Base-by-base conservation (phyloP, 2,329 filamentous ascomycete species). In the Beauveria sp. region DNA sequence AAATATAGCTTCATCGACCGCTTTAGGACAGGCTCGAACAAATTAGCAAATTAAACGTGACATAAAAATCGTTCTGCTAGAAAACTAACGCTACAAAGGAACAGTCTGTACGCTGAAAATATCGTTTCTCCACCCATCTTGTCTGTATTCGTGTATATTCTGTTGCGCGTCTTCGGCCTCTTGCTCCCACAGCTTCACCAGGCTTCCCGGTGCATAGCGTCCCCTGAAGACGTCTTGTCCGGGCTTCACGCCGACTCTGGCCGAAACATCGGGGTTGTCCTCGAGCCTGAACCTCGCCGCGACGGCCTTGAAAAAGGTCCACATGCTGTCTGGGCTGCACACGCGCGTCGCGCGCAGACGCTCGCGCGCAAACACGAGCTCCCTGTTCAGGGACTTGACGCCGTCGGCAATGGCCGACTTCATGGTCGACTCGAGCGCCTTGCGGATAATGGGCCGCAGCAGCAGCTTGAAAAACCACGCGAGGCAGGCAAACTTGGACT, bases 151-250 rank as follows among this genome's bases (percentile, higher is more conserved):
- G 66, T 93, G 86, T 43, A 96, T 84, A 46, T 86, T 81, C 73
- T 96, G 89, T 22, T 80, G 81, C 0, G 90, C 91, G 64, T 81
- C 79, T 24, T 79, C 75, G 0, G 85, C 91, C 75, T 96, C 89
- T 66, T 92, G 88, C 66, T 93, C 85, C 91, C 91, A 96, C n/a
- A 96, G 74, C 75, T 90, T 92, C 57, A 95, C 89, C 28, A 97
- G 78, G 73, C 92, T 96, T 0, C 91, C 93, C 0, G 93, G 93
- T 1, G 93, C 88, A 75, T 96, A 97, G 1, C 91, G 83, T 4
- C 89, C 90, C 67, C 86, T 86, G 78, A 98, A 98, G 0, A 93
- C 77, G 12, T 82, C 83, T 4, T 67, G 62, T 3, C 80, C 79
- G 7, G 79, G 79, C 26, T 83, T 82, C 10, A 96, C 77, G 1